Percentiles rank a stretch among this genome's conserved stretches.
These are phyloP conservation scores for Avena sativa DNA, from an alignment of 176 grass and related monocot genomes.

Conservation along the genomic window DNA sequence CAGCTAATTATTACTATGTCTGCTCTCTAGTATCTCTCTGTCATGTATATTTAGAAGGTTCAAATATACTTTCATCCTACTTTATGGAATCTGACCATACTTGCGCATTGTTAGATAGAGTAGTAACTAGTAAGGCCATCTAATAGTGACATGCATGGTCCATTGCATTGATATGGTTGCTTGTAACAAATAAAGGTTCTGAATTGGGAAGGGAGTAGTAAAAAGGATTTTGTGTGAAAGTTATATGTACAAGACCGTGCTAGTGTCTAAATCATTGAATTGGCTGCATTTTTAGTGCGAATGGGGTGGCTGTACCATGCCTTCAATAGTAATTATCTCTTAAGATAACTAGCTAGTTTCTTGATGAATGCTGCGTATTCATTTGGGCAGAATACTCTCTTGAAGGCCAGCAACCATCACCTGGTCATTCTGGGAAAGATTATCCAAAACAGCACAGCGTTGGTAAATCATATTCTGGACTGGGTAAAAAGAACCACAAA, in stretches of 20 bases:
- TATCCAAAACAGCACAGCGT: slow-evolving; percentile 29
- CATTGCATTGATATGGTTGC: background rate
- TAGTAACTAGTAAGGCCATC: background rate
- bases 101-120: background rate
- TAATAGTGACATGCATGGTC: slow-evolving; percentile 21
- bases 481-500: slow-evolving; percentile 36
- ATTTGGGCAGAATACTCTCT: slow-evolving; percentile 52
- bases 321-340: slow-evolving; percentile 19
- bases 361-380: slow-evolving; percentile 28
- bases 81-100: background rate
- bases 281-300: background rate
- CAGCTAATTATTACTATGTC: background rate
- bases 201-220: background rate
- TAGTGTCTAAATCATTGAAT: background rate
- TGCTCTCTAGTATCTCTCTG: background rate
- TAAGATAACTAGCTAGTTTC: slow-evolving; percentile 18
- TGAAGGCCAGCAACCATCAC: slow-evolving; percentile 52
- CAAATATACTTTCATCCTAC: background rate
- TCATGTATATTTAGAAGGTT: background rate
- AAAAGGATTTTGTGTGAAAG: background rate
- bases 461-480: slow-evolving; percentile 24
- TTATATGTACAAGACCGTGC: background rate
- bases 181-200: background rate
- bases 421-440: slow-evolving; percentile 55
- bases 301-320: background rate